phyloP scores from a whole-genome alignment of 2,329 filamentous ascomycete species.

The Cercospora zeina region DNA sequence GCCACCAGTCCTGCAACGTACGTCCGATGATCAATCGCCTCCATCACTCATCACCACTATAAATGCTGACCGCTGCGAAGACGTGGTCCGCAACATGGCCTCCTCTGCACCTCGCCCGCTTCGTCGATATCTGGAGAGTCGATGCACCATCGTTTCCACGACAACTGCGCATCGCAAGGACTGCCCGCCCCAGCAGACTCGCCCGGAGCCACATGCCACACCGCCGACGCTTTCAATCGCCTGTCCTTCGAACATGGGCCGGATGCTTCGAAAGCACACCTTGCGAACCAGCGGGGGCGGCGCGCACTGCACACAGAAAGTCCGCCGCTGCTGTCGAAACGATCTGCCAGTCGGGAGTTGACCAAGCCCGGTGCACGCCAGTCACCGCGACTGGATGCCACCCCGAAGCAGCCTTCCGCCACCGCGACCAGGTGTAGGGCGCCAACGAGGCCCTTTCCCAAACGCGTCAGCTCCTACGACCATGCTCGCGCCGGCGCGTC shows the following conservation, averaged over 20 bases:
- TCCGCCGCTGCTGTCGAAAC: conserved; percentile 8
- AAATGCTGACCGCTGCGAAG: conserved; percentile 7
- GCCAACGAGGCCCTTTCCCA: neutral
- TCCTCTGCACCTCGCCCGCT: conserved; percentile 7
- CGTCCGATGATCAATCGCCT: neutral
- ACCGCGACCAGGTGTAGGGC: neutral
- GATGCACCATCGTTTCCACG: conserved; percentile 20
- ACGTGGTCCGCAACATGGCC: neutral
- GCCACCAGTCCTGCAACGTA: neutral
- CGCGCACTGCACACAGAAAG: neutral
- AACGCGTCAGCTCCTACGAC: conserved; percentile 3
- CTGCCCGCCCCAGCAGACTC: conserved; percentile 18
- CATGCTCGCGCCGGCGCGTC: neutral
- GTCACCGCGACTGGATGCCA: conserved; percentile 8
- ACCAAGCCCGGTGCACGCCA: conserved; percentile 9
- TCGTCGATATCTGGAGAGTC: conserved; percentile 20
- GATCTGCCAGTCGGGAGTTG: conserved; percentile 14
- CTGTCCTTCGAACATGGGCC: conserved; percentile 10
- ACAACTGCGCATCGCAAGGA: conserved; percentile 22
- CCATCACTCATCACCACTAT: neutral
- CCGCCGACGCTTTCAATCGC: conserved; percentile 4
- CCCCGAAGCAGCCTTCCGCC: neutral
- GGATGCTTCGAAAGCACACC: neutral
- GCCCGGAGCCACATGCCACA: neutral
- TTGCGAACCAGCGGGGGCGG: conserved; percentile 6